Evolutionary conservation across 352 stramenopile genomes (phyloP).

Genomic region (Phytophthora sojae): DNA sequence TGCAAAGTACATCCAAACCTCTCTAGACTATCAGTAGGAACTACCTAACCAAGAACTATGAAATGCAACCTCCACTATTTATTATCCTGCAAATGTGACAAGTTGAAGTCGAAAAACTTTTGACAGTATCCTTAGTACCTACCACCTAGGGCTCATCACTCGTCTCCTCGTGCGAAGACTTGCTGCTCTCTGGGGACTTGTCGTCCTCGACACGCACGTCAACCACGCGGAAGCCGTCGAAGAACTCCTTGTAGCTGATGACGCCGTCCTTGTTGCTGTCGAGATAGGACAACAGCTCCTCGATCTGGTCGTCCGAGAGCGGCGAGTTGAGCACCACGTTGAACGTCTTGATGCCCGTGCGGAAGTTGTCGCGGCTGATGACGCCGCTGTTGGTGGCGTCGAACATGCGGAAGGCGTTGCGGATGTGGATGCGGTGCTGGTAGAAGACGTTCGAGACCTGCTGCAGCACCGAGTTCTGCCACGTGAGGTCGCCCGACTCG

Average conservation of each 20-base stretch:
- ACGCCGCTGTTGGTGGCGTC: slow-evolving; percentile 84
- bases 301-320: slow-evolving; percentile 92
- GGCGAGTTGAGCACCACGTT: slow-evolving; percentile 91
- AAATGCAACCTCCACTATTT: slow-evolving; percentile 28
- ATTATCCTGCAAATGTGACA: slow-evolving; percentile 3
- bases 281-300: slow-evolving; percentile 87
- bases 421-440: slow-evolving; percentile 94
- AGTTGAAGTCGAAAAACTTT: slow-evolving; percentile 5
- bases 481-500: slow-evolving; percentile 77
- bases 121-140: neutral
- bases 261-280: slow-evolving; percentile 92
- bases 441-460: slow-evolving; percentile 95
- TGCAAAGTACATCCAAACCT: slow-evolving; percentile 28
- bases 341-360: slow-evolving; percentile 86
- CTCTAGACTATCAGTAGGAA: slow-evolving; percentile 13
- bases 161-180: neutral
- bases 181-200: slow-evolving; percentile 24
- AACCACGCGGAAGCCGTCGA: slow-evolving; percentile 91
- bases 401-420: slow-evolving; percentile 93
- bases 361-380: slow-evolving; percentile 90
- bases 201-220: slow-evolving; percentile 72
- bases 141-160: neutral
- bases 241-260: slow-evolving; percentile 95
- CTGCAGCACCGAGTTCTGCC: slow-evolving; percentile 93
- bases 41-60: neutral